These are phyloP conservation scores for Ogataea henricii DNA, from an alignment of 805 yeast species.

Conservation along the genomic window DNA sequence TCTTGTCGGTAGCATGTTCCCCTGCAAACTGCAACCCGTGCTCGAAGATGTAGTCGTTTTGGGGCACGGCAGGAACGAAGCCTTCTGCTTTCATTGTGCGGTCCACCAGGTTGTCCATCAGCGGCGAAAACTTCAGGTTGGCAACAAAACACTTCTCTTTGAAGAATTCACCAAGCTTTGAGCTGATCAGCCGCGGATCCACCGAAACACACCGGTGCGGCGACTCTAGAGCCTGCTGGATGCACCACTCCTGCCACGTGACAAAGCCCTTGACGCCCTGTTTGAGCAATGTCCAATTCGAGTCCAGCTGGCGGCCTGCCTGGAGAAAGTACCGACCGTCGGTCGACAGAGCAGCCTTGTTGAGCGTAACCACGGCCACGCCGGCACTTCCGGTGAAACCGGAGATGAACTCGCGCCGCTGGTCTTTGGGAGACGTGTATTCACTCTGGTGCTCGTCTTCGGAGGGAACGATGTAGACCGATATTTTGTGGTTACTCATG, in stretches of 20 bases:
- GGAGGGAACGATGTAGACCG: conserved; percentile 60
- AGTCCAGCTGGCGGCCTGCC: conserved; percentile 80
- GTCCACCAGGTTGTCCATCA: conserved; percentile 71
- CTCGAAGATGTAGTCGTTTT: conserved; percentile 34
- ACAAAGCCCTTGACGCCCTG: conserved; percentile 73
- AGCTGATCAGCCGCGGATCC: conserved; percentile 75
- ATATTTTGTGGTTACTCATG: conserved; percentile 49
- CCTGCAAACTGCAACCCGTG: conserved; percentile 46
- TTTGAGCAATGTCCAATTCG: conserved; percentile 76
- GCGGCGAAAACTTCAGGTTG: conserved; percentile 49
- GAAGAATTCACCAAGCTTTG: conserved; percentile 46
- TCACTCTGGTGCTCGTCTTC: conserved; percentile 96
- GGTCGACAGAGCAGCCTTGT: conserved; percentile 78
- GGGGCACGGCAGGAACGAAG: conserved; percentile 17
- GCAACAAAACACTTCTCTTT: conserved; percentile 34
- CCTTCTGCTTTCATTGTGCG: conserved; percentile 58
- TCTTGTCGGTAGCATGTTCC: conserved; percentile 39
- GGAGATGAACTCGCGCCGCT: conserved; percentile 77
- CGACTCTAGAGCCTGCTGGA: conserved; percentile 52
- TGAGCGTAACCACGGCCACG: conserved; percentile 73
- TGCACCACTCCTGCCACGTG: conserved; percentile 81
- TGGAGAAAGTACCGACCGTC: conserved; percentile 95
- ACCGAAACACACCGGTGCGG: conserved; percentile 65
- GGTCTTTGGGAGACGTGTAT: conserved; percentile 80
- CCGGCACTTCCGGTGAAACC: conserved; percentile 96